Percentiles rank a stretch among this genome's conserved stretches.
These are phyloP conservation scores for Brassica balearica DNA, from an alignment of 441 rosid genomes.

Conservation along the genomic window DNA sequence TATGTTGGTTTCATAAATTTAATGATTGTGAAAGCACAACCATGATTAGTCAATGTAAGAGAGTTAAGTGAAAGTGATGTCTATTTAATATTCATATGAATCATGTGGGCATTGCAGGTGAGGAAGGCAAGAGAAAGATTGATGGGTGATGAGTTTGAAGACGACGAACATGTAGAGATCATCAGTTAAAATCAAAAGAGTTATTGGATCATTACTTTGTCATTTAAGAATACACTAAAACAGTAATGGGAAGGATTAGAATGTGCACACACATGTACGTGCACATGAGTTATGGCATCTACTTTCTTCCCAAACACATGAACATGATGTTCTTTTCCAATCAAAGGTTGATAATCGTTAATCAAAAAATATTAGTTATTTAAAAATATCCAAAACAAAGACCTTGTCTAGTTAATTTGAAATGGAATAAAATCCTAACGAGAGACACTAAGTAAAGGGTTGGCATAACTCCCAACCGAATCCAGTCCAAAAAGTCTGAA, in stretches of 20 bases:
- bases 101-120: conserved; percentile 23
- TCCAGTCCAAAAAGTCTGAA: background rate
- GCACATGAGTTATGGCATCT: conserved; percentile 27
- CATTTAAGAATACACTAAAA: background rate
- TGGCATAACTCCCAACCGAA: background rate
- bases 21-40: background rate
- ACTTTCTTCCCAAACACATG: background rate
- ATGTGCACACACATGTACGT: background rate
- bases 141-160: conserved; percentile 35
- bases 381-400: background rate
- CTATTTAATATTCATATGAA: background rate
- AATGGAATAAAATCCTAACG: background rate
- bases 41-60: background rate
- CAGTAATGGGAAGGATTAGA: background rate
- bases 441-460: background rate
- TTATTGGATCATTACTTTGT: background rate
- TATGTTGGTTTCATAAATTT: background rate
- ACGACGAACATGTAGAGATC: conserved; percentile 18
- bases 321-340: too few species aligned
- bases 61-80: conserved; percentile 17
- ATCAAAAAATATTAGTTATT: background rate
- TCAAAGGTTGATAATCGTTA: conserved; percentile 4
- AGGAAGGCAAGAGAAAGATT: conserved; percentile 42
- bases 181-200: conserved; percentile 2
- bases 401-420: background rate